Base-by-base conservation (phyloP, 2,329 filamentous ascomycete genomes). In the Colletotrichum truncatum region DNA sequence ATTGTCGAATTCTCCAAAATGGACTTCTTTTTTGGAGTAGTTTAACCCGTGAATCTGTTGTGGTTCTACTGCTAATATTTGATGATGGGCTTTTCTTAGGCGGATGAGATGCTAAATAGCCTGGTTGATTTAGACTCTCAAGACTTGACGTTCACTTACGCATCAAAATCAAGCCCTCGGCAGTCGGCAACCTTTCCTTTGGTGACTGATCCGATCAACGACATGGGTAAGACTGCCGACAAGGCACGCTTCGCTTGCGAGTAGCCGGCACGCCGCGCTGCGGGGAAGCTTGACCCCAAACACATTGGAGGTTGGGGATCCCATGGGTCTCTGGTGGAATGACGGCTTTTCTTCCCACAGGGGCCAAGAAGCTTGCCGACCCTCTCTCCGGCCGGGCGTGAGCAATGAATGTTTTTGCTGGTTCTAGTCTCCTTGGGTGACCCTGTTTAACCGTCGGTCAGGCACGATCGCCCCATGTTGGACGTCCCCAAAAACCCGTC, bases 391-490 rank as follows among this genome's bases (percentile, higher is more conserved):
- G 23, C 51, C 51, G 39, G 23, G 56, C 36, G 23, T 28, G 25
- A 4, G 16, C 12, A 18, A 6, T 36, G 6, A 7, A n/a, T n/a
- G n/a, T n/a, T n/a, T n/a, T n/a, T n/a, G n/a, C n/a, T n/a, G n/a
- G n/a, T n/a, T n/a, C 36, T 56, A 18, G 39, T 12, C 30, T 59
- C 55, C 32, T 23, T n/a, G 14, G 21, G n/a, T 21, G 32, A 18
- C n/a, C 32, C 59, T 57, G 16, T 66, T 59, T 66, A 66, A 21
- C 64, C 64, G 52, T 59, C n/a, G 52, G 23, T n/a, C 46, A 26
- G 53, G 38, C 18, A 48, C 53, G 36, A 58, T 36, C 51, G 34
- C 48, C 59, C 52, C 52, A 49, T 48, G 52, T 36, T 18, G 14
- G 38, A 28, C 16, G 55, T 43, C 14, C 21, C 21, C 23, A 28